Percentiles rank a stretch among this genome's conserved stretches.
These are phyloP conservation scores for Picochlorum costavermella DNA, from an alignment of 139 green algal genomes.

Conservation along the genomic window DNA sequence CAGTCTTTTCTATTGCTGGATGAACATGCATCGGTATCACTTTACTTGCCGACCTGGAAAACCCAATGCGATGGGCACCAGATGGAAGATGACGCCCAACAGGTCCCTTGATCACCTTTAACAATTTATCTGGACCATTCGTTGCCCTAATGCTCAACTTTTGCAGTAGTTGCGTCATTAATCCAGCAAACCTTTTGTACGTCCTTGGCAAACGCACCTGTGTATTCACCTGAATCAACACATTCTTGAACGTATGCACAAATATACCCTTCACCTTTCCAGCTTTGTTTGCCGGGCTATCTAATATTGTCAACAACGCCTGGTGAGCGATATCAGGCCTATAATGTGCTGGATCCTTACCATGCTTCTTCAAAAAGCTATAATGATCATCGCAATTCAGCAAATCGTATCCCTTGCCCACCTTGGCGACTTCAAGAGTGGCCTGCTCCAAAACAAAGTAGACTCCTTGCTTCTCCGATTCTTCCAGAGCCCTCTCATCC, in stretches of 20 bases:
- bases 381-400: constrained; percentile 96
- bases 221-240: constrained; percentile 88
- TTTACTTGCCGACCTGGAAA: constrained; percentile 62
- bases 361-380: constrained; percentile 76
- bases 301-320: constrained; percentile 84
- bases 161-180: constrained; percentile 96
- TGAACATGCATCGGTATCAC: constrained; percentile 36
- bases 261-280: constrained; percentile 83
- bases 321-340: constrained; percentile 94
- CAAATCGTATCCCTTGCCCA: constrained; percentile 86
- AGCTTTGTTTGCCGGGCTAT: constrained; percentile 92
- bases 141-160: constrained; percentile 92
- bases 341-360: constrained; percentile 78
- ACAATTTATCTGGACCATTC: constrained; percentile 91
- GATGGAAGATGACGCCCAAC: constrained; percentile 77
- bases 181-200: constrained; percentile 88
- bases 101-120: constrained; percentile 87
- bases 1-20: constrained; percentile 11
- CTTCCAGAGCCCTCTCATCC: constrained; percentile 34
- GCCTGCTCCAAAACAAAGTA: constrained; percentile 92
- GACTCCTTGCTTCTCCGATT: constrained; percentile 39
- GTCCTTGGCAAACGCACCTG: constrained; percentile 87
- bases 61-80: constrained; percentile 59
- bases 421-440: constrained; percentile 82
- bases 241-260: constrained; percentile 83